Conservation (phyloP, 1,139 yeast genomes). For the Yamadazyma spencermartinsiae region DNA sequence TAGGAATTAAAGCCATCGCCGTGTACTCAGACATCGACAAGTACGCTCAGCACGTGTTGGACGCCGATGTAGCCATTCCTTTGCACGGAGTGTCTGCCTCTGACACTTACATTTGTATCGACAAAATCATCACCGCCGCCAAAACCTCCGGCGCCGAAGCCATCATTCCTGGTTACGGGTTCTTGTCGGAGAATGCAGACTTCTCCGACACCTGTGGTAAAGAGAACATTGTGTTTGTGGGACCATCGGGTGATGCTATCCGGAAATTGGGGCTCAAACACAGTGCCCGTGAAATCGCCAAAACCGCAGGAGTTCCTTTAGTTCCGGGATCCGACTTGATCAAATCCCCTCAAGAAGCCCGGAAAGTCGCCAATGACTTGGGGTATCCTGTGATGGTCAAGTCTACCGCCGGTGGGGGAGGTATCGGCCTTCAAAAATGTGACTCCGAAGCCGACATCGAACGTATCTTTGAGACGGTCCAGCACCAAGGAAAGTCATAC, state of each 20-base stretch:
- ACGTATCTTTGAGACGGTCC: slow-evolving; percentile 83
- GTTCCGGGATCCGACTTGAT: slow-evolving; percentile 94
- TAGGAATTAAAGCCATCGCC: slow-evolving; percentile 78
- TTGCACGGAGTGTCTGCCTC: slow-evolving; percentile 83
- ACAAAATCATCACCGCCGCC: slow-evolving; percentile 83
- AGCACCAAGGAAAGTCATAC: slow-evolving; percentile 89
- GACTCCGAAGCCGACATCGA: slow-evolving; percentile 78
- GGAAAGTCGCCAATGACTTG: slow-evolving; percentile 69
- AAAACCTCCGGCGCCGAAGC: slow-evolving; percentile 84
- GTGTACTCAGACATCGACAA: slow-evolving; percentile 89
- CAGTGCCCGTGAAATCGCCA: slow-evolving; percentile 93
- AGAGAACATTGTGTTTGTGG: slow-evolving; percentile 88
- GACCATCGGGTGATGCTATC: slow-evolving; percentile 82
- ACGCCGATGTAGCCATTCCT: slow-evolving; percentile 81
- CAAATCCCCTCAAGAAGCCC: slow-evolving; percentile 69
- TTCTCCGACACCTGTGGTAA: slow-evolving; percentile 83
- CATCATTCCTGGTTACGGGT: slow-evolving; percentile 96
- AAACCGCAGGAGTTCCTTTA: slow-evolving; percentile 83
- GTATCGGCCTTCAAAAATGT: slow-evolving; percentile 93
- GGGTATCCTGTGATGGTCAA: slow-evolving; percentile 95
- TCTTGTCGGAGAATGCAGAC: slow-evolving; percentile 93
- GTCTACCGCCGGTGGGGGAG: slow-evolving; percentile 99
- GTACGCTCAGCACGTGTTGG: slow-evolving; percentile 79
- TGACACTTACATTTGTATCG: slow-evolving; percentile 83
- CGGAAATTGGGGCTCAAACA: slow-evolving; percentile 90